Evolutionary conservation across 2,329 filamentous ascomycete genomes (phyloP).

Genomic region (Arthrinium phaeospermum): DNA sequence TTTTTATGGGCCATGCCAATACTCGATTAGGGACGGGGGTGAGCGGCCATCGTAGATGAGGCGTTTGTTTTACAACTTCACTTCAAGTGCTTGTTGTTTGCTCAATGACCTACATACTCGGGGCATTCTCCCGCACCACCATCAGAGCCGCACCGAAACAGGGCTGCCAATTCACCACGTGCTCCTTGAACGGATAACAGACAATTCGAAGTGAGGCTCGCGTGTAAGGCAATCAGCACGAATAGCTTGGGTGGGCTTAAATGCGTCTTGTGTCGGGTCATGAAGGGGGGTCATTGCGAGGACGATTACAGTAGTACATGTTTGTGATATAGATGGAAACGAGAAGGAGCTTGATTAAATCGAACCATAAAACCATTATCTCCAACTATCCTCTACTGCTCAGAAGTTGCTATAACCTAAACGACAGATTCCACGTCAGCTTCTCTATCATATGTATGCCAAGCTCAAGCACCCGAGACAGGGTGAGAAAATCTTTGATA

Average conservation of each 20-base stretch:
- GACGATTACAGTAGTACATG: neutral
- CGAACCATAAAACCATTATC: neutral
- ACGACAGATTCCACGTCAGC: neutral
- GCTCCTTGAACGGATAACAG: neutral
- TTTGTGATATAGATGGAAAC: neutral
- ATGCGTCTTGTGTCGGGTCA: neutral
- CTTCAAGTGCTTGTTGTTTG: neutral
- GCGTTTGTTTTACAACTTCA: neutral
- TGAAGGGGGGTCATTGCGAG: neutral
- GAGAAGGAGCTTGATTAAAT: neutral
- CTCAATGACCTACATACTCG: neutral
- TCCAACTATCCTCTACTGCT: neutral
- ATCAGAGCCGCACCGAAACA: neutral
- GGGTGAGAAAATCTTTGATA: slow-evolving; percentile 12
- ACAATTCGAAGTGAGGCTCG: neutral
- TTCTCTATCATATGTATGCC: neutral
- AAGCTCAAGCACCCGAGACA: neutral
- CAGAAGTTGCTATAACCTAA: neutral
- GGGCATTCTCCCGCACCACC: neutral
- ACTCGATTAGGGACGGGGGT: neutral
- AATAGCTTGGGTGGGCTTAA: neutral
- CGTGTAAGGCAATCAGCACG: neutral
- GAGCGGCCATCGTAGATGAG: neutral
- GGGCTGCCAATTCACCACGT: neutral
- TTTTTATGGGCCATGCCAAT: neutral